Conservation (phyloP, 208 protist genomes). For the Leishmania braziliensis region DNA sequence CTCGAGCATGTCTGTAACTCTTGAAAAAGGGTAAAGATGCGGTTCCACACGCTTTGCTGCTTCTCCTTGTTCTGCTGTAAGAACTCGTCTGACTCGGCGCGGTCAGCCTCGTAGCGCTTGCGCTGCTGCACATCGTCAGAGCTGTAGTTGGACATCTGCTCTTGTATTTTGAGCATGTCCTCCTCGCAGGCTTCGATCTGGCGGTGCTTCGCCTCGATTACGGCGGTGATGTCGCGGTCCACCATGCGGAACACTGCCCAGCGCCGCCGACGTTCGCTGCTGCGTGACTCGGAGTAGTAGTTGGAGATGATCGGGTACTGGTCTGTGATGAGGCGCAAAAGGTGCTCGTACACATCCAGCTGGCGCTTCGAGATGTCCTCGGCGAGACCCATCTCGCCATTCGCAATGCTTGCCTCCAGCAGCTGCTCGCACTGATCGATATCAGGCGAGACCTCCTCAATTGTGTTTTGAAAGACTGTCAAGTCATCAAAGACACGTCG, state of each 20-base stretch:
- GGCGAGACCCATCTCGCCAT: constrained; percentile 90
- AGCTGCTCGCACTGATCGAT: constrained; percentile 90
- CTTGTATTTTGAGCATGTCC: constrained; percentile 81
- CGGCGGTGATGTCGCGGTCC: constrained; percentile 86
- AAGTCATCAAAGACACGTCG: constrained; percentile 80
- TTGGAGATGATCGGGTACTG: constrained; percentile 90
- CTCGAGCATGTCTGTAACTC: constrained; percentile 70
- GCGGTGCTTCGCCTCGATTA: constrained; percentile 84
- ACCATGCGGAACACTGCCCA: constrained; percentile 93
- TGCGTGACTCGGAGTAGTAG: constrained; percentile 76
- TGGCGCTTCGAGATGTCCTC: constrained; percentile 86
- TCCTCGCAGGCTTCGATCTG: constrained; percentile 90
- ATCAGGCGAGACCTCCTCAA: constrained; percentile 87
- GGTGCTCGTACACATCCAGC: constrained; percentile 88
- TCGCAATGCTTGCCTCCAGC: constrained; percentile 83
- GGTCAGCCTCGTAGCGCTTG: constrained; percentile 82
- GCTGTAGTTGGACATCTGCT: constrained; percentile 89
- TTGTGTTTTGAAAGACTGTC: constrained; percentile 79
- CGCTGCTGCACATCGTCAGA: constrained; percentile 81
- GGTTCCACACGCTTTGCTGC: constrained; percentile 90
- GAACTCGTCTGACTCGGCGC: constrained; percentile 71
- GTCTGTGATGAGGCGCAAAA: constrained; percentile 81
- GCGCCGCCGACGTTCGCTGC: constrained; percentile 78
- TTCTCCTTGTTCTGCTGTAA: constrained; percentile 90
- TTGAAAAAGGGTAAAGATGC: constrained; percentile 76